A percentile compares a stretch with the other conserved stretches of the same genome.
Evolutionary conservation across 2,329 filamentous ascomycete genomes (phyloP).

Genomic region (Fusarium duplospermum): DNA sequence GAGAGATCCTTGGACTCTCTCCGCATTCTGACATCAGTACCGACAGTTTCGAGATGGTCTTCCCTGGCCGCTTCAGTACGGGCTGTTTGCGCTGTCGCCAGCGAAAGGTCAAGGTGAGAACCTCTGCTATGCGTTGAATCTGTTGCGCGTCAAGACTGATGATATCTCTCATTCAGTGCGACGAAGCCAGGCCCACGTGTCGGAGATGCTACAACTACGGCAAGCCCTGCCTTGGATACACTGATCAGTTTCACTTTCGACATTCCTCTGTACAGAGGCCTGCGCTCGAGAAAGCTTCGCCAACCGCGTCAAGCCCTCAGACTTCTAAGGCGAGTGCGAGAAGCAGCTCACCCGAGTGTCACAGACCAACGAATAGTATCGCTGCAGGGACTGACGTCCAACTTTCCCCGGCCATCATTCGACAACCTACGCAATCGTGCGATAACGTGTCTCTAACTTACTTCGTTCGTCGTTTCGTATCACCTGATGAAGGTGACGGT

Average conservation of each 20-base stretch:
- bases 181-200: constrained; percentile 49
- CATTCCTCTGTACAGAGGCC: constrained; percentile 28
- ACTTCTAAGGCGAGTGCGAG: not conserved
- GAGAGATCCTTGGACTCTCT: not conserved
- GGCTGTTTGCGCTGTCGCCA: constrained; percentile 46
- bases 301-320: not conserved
- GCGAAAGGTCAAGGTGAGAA: constrained; percentile 46
- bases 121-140: not conserved
- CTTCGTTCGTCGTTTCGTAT: constrained; percentile 50
- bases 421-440: constrained; percentile 27
- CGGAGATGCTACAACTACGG: constrained; percentile 49
- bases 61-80: constrained; percentile 47
- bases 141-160: not conserved
- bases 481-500: constrained; percentile 44
- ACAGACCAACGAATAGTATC: not conserved
- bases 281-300: not conserved
- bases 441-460: constrained; percentile 48
- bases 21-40: not conserved
- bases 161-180: constrained; percentile 39
- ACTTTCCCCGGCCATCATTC: constrained; percentile 11
- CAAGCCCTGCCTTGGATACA: constrained; percentile 49
- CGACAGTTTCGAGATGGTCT: constrained; percentile 37
- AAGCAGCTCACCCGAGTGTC: not conserved
- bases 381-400: not conserved
- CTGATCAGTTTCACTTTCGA: constrained; percentile 51